Evolutionary conservation across 2,329 filamentous ascomycete genomes (phyloP).

Genomic region (Coniosporium tulheliwenetii): DNA sequence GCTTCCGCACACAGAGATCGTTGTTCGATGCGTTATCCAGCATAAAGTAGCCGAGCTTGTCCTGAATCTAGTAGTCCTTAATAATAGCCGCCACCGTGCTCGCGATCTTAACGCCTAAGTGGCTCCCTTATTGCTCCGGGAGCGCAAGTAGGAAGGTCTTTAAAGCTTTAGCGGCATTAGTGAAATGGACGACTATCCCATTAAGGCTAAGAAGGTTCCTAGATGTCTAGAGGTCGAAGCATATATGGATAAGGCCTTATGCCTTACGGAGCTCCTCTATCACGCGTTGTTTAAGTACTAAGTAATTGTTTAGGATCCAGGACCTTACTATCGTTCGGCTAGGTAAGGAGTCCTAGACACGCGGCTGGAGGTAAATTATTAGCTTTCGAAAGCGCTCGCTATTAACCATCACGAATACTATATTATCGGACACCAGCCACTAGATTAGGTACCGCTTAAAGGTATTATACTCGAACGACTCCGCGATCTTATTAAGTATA

Average conservation of each 20-base stretch:
- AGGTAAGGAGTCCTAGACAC: neutral
- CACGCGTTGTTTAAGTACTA: neutral
- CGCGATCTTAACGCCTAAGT: constrained; percentile 2
- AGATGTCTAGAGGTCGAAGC: constrained; percentile 9
- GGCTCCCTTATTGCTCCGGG: constrained; percentile 3
- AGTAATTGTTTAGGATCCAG: neutral
- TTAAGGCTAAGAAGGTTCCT: constrained; percentile 4
- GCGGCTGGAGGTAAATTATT: neutral
- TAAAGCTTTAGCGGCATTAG: constrained; percentile 2
- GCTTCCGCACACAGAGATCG: constrained; percentile 1
- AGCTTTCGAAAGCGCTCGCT: neutral
- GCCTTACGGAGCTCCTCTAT: neutral
- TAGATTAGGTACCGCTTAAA: neutral
- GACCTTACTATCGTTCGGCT: neutral
- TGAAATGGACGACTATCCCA: constrained; percentile 6
- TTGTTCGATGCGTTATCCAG: constrained; percentile 7
- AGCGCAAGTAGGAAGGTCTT: constrained; percentile 4
- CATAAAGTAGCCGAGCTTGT: constrained; percentile 5
- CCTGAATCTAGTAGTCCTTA: constrained; percentile 1
- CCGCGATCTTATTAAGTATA: neutral
- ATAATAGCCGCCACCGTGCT: constrained; percentile 3
- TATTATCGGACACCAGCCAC: neutral
- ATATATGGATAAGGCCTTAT: constrained; percentile 2
- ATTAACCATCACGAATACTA: neutral
- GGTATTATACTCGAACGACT: neutral